Base-by-base conservation (phyloP, 2,329 filamentous ascomycete species). In the Pseudocercospora ulei region DNA sequence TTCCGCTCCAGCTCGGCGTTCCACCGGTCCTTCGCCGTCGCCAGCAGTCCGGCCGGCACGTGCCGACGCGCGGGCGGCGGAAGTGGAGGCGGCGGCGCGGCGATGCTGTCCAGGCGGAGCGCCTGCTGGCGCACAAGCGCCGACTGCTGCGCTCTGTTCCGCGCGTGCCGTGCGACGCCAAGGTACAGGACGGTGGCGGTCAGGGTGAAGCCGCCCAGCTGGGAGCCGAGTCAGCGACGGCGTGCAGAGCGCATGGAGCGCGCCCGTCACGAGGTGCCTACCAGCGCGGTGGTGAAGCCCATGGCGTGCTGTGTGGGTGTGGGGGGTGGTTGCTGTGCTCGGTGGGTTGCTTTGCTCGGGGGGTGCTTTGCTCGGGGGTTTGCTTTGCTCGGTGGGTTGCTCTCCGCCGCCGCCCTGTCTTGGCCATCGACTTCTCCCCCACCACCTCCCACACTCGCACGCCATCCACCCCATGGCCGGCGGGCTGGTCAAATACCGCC, bases 401-500 rank as follows among this genome's bases (percentile, higher is more conserved):
- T n/a, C n/a, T 23, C 24, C 12, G 14, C 12, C 3, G 9, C 8
- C 9, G 5, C 4, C 17, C 28, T 34, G 30, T 27, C 23, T 35
- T 17, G 8, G 8, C 20, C 26, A 31, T 26, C 23, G 27, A 24
- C 28, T 33, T 35, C 33, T 18, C 26, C 36, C 27, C 31, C 38
- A 33, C 34, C 29, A 36, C 7, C 22, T 27, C 11, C 14, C 22
- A 2, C 25, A n/a, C 29, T 22, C 7, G 18, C n/a, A 16, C 19
- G 19, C 5, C 19, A 33, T 35, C n/a, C 7, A 22, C 38, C 46
- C 64, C 47, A 94, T 95, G 87, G 86, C 85, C 50, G 86, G 86
- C 56, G 85, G 83, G 51, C 71, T 76, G 50, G 74, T 84, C 62
- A 92, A 86, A 68, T 94, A 88, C 68, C 80, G 90, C 53, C 83